A percentile compares a stretch with the other conserved stretches of the same genome.
These are phyloP conservation scores for Diaporthe caulivora DNA, from an alignment of 2,329 filamentous ascomycete genomes.

Conservation along the genomic window DNA sequence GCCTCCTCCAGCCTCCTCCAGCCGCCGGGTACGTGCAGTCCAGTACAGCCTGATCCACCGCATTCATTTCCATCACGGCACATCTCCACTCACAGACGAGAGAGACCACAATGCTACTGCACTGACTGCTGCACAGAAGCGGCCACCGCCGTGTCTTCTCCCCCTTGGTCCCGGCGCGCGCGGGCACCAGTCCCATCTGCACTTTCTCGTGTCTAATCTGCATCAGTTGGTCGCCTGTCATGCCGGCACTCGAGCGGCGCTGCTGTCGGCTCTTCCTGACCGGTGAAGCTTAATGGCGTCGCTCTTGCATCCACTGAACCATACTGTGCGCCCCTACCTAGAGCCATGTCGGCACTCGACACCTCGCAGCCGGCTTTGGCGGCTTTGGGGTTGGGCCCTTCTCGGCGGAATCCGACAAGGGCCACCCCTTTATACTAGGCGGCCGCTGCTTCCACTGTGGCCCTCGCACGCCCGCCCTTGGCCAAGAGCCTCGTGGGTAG, in stretches of 20 bases:
- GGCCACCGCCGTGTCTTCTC: background rate
- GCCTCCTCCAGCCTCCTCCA: background rate
- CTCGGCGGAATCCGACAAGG: slow-evolving; percentile 24
- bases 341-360: slow-evolving; percentile 24
- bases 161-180: background rate
- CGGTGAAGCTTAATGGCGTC: slow-evolving; percentile 17
- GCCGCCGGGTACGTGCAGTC: slow-evolving; percentile 13
- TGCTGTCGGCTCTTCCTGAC: slow-evolving; percentile 20
- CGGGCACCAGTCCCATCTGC: slow-evolving; percentile 20
- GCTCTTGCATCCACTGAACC: background rate
- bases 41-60: slow-evolving; percentile 11
- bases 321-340: background rate
- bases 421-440: slow-evolving; percentile 2
- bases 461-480: background rate
- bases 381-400: background rate
- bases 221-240: slow-evolving; percentile 17
- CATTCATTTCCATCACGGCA: background rate
- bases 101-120: slow-evolving; percentile 13
- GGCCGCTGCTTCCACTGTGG: background rate
- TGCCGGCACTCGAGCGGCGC: slow-evolving; percentile 12
- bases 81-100: background rate
- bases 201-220: slow-evolving; percentile 2
- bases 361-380: background rate
- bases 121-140: slow-evolving; percentile 11
- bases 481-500: slow-evolving; percentile 20